Conservation (phyloP, 2,329 filamentous ascomycete genomes). For the Phialemoniopsis sp. region DNA sequence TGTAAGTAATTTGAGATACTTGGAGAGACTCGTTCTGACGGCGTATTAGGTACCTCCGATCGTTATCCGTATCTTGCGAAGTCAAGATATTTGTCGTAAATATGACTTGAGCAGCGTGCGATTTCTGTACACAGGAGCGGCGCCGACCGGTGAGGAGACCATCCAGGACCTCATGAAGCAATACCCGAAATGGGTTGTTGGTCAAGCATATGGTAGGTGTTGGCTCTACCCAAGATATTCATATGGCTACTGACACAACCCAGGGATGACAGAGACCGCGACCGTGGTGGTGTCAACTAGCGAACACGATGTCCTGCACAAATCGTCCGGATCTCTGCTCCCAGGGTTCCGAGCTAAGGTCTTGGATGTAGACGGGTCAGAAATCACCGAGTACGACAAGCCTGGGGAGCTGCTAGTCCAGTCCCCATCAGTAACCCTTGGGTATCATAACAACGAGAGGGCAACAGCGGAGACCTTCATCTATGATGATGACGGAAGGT, state of each 20-base stretch:
- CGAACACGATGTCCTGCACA: conserved; percentile 62
- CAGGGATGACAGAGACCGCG: conserved; percentile 71
- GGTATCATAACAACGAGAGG: conserved; percentile 82
- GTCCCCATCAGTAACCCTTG: conserved; percentile 71
- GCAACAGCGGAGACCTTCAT: conserved; percentile 78
- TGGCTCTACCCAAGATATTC: neutral
- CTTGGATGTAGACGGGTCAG: conserved; percentile 62
- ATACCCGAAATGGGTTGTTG: conserved; percentile 59
- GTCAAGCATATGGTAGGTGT: conserved; percentile 64
- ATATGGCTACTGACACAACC: conserved; percentile 8
- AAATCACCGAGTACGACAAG: conserved; percentile 61
- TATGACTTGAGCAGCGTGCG: conserved; percentile 69
- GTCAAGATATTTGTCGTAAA: conserved; percentile 53
- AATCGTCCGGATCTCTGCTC: conserved; percentile 68
- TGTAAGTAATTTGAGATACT: conserved; percentile 31
- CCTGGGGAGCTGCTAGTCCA: conserved; percentile 80
- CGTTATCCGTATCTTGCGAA: conserved; percentile 71
- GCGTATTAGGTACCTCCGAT: conserved; percentile 67
- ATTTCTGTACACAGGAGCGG: conserved; percentile 69
- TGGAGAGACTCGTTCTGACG: neutral
- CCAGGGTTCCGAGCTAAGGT: conserved; percentile 63
- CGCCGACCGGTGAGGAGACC: conserved; percentile 71
- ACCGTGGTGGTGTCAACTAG: conserved; percentile 63
- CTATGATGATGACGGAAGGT: conserved; percentile 61
- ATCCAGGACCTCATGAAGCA: conserved; percentile 56